Evolutionary conservation across 2,329 filamentous ascomycete genomes (phyloP), one percentile per base, ranked within the genome.

Genomic region (Beauveria brongniartii): DNA sequence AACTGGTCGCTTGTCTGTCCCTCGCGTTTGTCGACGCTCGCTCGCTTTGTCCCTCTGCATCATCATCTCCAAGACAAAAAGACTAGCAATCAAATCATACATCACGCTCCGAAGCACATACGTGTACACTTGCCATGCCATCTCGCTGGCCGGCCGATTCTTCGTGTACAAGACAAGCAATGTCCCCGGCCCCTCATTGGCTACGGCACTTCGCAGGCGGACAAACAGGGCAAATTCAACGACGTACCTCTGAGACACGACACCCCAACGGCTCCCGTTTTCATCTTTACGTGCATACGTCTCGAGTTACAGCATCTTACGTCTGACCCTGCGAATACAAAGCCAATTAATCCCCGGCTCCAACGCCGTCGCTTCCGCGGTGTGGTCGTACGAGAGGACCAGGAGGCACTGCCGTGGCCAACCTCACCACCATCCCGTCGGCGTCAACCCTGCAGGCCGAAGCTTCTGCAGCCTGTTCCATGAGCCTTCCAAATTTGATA

Each of bases 161-260:
- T 20, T 51, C 28, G 40, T 37, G 47, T 59, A 28, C 44, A 26
- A 12, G 34, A 48, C 56, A 59, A 53, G 56, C 47, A 53, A 59
- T n/a, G 6, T 3, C 24, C 26, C 24, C 24, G 14, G 16, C 18
- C 14, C 37, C 56, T 53, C 47, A 53, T 59, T 53, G 56, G 48
- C 46, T 20, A 22, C 24, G 3, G 40, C 12, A 10, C 26, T 44
- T 12, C 10, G n/a, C 26, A 14, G 24, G 8, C 48, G 34, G 37
- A 59, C 56, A 53, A 59, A 59, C 56, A 53, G 40, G 56, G 48
- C 34, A 41, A 52, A 34, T 53, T n/a, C 48, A 53, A 53, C 56
- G 40, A 46, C 46, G 44, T 41, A 57, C 44, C 55, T 28, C 48
- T 59, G 56, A 59, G 48, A 59, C 56, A 59, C 20, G 18, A 12